A percentile compares a stretch with the other conserved stretches of the same genome.
Conservation (phyloP, 2,329 filamentous ascomycete genomes). For the Apiospora pterosperma region DNA sequence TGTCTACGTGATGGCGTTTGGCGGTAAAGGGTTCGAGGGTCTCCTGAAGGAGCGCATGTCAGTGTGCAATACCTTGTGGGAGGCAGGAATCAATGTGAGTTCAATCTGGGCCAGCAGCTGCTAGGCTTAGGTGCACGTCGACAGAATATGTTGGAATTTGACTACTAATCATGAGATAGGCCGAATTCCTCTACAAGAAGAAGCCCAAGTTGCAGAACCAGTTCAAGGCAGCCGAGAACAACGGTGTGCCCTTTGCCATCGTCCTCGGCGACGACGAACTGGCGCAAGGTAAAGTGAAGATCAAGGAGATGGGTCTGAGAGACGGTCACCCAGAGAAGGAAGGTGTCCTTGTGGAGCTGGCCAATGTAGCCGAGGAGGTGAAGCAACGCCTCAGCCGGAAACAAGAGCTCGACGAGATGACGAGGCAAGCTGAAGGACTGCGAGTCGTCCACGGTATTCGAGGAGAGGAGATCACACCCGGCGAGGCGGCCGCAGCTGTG, state of each 20-base stretch:
- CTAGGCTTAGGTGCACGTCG: too few species aligned
- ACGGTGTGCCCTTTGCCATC: constrained; percentile 78
- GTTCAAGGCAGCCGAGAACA: constrained; percentile 84
- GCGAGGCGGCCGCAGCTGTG: constrained; percentile 8
- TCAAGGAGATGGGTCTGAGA: constrained; percentile 73
- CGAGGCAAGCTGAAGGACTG: constrained; percentile 40
- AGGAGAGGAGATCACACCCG: constrained; percentile 30
- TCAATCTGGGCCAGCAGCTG: neutral
- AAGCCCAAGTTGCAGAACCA: constrained; percentile 87
- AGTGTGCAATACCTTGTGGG: constrained; percentile 74
- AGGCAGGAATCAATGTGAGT: constrained; percentile 75
- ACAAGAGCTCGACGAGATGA: constrained; percentile 40
- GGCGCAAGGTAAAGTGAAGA: constrained; percentile 75
- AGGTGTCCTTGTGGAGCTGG: constrained; percentile 68
- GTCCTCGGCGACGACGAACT: constrained; percentile 92
- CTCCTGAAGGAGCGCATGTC: constrained; percentile 81
- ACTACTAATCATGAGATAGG: constrained; percentile 38
- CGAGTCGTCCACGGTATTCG: constrained; percentile 45
- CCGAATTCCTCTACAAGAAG: constrained; percentile 85
- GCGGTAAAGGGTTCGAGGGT: constrained; percentile 78
- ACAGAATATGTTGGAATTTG: neutral
- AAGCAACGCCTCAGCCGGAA: constrained; percentile 36
- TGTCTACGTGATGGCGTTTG: constrained; percentile 93
- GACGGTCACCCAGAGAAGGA: constrained; percentile 90
- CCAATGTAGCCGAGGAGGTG: constrained; percentile 61